Base-by-base conservation (phyloP, 1,139 yeast genomes). In the Saccharomycopsis crataegensis region DNA sequence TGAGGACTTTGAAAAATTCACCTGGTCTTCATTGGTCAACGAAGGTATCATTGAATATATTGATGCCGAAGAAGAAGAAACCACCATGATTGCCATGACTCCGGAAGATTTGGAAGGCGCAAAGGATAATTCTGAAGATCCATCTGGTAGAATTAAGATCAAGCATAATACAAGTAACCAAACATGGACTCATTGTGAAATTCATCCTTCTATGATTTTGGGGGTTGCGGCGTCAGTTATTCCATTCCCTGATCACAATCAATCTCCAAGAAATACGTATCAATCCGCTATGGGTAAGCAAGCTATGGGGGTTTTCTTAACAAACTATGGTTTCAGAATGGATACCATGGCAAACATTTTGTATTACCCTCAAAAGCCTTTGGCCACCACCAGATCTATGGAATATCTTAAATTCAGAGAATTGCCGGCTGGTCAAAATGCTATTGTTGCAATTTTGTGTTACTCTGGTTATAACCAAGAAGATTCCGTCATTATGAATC, bases 211-310 rank as follows among this genome's bases (percentile, higher is more conserved):
- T 42, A 93, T 93, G 99, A 93, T 93, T 70, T 77, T 93, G 60
- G 99, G 99, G 69, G 96, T 93, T 62, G 96, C 97, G 49, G 99
- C 99, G 8, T 88, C 96, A 44, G 91, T 93, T 68, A 93, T 93
- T 78, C 99, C 99, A 32, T 93, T 93, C 87, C 99, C 99, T 14
- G 99, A 93, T 73, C 99, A 93, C 72, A 93, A 93, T 70, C 99
- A 93, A 76, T 91, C 98, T 57, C 99, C 99, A 57, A 95, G 99
- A 83, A 93, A 93, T 70, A 93, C 99, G 6, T 93, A 93, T 72
- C 99, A 93, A 75, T 90, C 96, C 67, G 99, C 99, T 60, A 93
- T 93, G 99, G 99, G 99, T 82, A 93, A 93, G 72, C 99, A 93
- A 74, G 99, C 99, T 57, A 93, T 93, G 99, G 99, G 99, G 67